Percentiles rank a stretch among this genome's conserved stretches.
phyloP scores from a whole-genome alignment of 768 basidiomycete species.

The Russula lepida region DNA sequence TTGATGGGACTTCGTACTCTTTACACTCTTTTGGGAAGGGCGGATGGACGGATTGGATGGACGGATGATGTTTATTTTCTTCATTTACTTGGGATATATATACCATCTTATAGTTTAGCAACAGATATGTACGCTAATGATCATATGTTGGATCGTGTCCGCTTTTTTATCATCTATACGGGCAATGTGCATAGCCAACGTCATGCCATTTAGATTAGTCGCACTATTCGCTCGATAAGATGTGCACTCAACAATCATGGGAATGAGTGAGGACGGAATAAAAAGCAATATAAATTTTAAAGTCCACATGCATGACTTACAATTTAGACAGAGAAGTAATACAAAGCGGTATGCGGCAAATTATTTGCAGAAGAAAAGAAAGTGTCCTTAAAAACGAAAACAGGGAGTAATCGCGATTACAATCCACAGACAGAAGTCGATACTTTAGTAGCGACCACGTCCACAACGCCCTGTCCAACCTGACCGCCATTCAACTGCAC shows the following conservation, averaged over 20 bases:
- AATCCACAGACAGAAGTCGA: conserved; percentile 23
- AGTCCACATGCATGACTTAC: not conserved
- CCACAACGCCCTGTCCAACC: conserved; percentile 22
- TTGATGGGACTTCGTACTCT: conserved; percentile 22
- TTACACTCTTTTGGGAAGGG: not conserved
- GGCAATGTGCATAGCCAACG: not conserved
- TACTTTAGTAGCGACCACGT: conserved; percentile 26
- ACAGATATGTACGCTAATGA: conserved; percentile 4
- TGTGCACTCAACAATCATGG: not conserved
- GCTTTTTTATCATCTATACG: no score
- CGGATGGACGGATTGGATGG: not conserved
- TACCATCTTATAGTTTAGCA: not conserved
- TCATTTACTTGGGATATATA: not conserved
- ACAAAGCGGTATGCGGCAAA: not conserved
- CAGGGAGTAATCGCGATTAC: not conserved
- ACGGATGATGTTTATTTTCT: not conserved
- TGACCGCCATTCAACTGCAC: conserved; percentile 26
- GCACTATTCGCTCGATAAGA: not conserved
- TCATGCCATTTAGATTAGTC: not conserved
- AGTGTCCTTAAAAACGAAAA: not conserved
- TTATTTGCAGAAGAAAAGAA: no score
- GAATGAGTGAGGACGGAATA: not conserved
- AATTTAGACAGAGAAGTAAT: not conserved
- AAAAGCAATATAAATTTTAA: not conserved
- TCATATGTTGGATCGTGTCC: not conserved